Conservation (phyloP, 441 rosid genomes). For the Eruca vesicaria region DNA sequence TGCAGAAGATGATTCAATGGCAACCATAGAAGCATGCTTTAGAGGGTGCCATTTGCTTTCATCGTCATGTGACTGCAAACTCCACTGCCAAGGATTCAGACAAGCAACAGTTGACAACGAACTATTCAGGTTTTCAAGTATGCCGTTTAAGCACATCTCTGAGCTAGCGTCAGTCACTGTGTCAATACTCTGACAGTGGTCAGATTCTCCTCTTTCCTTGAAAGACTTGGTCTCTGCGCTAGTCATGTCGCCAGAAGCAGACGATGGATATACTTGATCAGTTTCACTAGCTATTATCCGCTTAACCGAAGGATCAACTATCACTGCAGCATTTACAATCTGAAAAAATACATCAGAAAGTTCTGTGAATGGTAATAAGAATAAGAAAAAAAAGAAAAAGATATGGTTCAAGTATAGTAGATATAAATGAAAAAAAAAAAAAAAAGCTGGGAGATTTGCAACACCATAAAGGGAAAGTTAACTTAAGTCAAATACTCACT, state of each 20-base stretch:
- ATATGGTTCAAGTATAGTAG: too few species aligned
- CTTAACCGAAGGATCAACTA: slow-evolving; percentile 66
- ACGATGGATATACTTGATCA: slow-evolving; percentile 51
- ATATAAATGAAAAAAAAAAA: too few species aligned
- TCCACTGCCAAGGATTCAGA: slow-evolving; percentile 75
- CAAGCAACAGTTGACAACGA: slow-evolving; percentile 47
- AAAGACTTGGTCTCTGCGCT: slow-evolving; percentile 2
- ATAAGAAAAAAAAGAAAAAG: too few species aligned
- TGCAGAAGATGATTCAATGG: slow-evolving; percentile 82
- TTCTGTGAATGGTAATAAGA: too few species aligned
- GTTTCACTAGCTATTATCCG: slow-evolving; percentile 61
- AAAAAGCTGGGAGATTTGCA: too few species aligned
- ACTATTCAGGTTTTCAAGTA: slow-evolving; percentile 23
- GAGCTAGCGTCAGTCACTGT: slow-evolving; percentile 14
- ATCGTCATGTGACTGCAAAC: slow-evolving; percentile 32
- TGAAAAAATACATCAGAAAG: background rate
- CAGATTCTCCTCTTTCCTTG: slow-evolving; percentile 5
- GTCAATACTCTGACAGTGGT: slow-evolving; percentile 13
- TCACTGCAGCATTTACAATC: slow-evolving; percentile 70
- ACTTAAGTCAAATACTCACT: too few species aligned
- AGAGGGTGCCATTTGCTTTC: slow-evolving; percentile 64
- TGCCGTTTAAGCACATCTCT: slow-evolving; percentile 31
- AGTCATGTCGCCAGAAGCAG: slow-evolving; percentile 21
- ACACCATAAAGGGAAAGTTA: too few species aligned
- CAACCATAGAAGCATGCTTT: slow-evolving; percentile 76